Conservation (phyloP, 78 protist species). For the Dictyostelium intermedium region DNA sequence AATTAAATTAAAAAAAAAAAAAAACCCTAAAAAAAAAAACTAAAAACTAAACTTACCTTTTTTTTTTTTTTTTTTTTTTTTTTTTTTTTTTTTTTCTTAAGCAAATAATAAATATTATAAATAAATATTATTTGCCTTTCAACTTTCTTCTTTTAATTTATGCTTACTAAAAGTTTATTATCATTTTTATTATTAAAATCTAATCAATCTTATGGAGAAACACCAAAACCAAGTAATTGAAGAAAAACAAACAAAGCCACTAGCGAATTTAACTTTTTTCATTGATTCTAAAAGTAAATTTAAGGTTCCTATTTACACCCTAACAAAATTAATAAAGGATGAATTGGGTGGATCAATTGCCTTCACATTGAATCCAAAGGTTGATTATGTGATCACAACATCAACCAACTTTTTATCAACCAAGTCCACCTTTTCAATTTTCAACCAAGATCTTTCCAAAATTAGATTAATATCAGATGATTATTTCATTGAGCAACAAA, state of each 20-base stretch:
- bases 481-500: background rate
- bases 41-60: background rate
- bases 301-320: background rate
- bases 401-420: background rate
- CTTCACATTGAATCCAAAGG: background rate
- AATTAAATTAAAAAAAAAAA: too few relatives aligned
- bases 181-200: background rate
- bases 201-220: background rate
- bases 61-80: background rate
- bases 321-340: background rate
- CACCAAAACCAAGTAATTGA: slow-evolving; percentile 1
- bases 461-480: background rate
- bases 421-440: background rate
- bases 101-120: too few relatives aligned
- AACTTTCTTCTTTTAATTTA: background rate
- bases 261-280: background rate
- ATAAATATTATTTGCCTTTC: background rate
- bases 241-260: background rate
- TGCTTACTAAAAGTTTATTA: background rate
- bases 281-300: slow-evolving; percentile 8
- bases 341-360: background rate
- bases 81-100: too few relatives aligned
- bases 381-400: background rate
- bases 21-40: too few relatives aligned
- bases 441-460: background rate